Evolutionary conservation across 2,329 filamentous ascomycete species (phyloP), one percentile per base, ranked within the genome.

Genomic region (Phialemoniopsis sp.): DNA sequence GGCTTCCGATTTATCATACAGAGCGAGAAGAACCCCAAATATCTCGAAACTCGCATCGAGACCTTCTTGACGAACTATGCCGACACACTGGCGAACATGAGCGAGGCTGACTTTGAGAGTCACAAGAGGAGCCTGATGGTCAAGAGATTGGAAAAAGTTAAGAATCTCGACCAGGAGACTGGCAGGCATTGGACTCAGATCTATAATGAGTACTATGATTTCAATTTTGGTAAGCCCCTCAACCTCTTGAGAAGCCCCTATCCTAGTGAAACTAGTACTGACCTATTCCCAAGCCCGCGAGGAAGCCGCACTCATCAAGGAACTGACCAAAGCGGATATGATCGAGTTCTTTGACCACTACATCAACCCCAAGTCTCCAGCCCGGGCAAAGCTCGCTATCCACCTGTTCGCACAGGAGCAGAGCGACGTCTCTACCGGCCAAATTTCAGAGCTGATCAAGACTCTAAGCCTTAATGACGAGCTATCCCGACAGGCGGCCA

Each of bases 1-100:
- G 88, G 87, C 1, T 93, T 93, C 63, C 79, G 90, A 6, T 85
- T 98, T 47, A 78, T 97, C 45, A 89, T 98, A 21, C 93, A 98
- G 67, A 95, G 89, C 57, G 91, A 98, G 64, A 85, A 85, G 57
- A 81, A 84, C 3, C 85, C 87, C 1, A 73, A 83, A 32, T 97
- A 94, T 54, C 70, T 98, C 3, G 90, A 97, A 56, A 77, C 80
- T 5, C 81, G 93, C 15, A 95, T 97, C 45, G 89, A 97, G 54
- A 74, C 80, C 3, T 97, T 97, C 71, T 64, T 98, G 31, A 68
- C 68, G 17, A 70, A 72, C 13, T 89, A 89, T 46, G 78, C 74
- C 15, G 68, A 76, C 32, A 81, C 69, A 3, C 63, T 97, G 17
- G 70, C 78, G 34, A 72, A 82, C 3, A 95, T 97, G 90, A 76